A percentile compares a stretch with the other conserved stretches of the same genome.
Evolutionary conservation across 2,329 filamentous ascomycete genomes (phyloP).

Genomic region (Pseudocercospora ulei): DNA sequence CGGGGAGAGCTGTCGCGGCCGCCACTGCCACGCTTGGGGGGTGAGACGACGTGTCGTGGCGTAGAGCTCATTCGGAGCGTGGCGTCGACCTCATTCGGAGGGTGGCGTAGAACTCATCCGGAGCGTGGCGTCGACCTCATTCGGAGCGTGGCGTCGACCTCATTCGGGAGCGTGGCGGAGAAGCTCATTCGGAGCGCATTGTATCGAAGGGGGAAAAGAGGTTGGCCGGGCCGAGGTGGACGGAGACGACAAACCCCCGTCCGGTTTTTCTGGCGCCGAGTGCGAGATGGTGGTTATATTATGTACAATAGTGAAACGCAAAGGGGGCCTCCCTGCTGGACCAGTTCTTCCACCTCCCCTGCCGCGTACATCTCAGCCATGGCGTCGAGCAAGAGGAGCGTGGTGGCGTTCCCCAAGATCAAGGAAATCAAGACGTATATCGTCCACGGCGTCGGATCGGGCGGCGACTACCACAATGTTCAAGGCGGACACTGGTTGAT

Average conservation of each 20-base stretch:
- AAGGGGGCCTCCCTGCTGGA: no score
- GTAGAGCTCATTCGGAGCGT: slow-evolving; percentile 13
- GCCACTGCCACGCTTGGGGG: slow-evolving; percentile 21
- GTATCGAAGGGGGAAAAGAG: slow-evolving; percentile 16
- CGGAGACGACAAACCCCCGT: no score
- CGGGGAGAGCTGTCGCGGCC: slow-evolving; percentile 13
- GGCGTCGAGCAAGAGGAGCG: slow-evolving; percentile 32
- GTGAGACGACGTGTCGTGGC: slow-evolving; percentile 14
- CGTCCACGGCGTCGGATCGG: slow-evolving; percentile 54
- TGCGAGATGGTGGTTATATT: no score
- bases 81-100: no score
- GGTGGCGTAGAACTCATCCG: slow-evolving; percentile 13
- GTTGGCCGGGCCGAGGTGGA: no score
- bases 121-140: no score
- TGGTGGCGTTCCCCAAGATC: slow-evolving; percentile 60
- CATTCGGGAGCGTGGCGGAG: slow-evolving; percentile 8
- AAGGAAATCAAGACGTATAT: slow-evolving; percentile 65
- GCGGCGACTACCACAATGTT: slow-evolving; percentile 89
- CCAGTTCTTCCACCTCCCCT: no score
- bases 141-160: slow-evolving; percentile 11
- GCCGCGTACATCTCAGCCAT: slow-evolving; percentile 18
- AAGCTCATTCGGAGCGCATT: slow-evolving; percentile 10
- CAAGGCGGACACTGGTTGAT: slow-evolving; percentile 67
- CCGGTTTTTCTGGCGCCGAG: no score
- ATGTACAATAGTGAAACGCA: no score